These are phyloP conservation scores for Chaetomium fimeti DNA, from an alignment of 495 filamentous ascomycete genomes.

Conservation along the genomic window DNA sequence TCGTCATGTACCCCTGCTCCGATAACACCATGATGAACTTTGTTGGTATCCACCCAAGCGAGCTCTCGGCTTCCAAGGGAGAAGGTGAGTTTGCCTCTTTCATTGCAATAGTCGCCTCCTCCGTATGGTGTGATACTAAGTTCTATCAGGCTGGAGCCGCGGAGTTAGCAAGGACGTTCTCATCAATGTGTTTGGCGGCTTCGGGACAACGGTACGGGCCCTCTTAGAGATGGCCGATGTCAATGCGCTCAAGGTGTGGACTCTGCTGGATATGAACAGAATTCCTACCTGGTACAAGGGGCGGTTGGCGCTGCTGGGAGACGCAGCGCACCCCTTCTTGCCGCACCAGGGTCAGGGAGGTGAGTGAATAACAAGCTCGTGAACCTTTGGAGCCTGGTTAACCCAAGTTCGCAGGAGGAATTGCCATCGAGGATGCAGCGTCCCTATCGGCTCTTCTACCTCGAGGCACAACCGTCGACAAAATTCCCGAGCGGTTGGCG, in stretches of 20 bases:
- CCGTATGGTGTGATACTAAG: background rate
- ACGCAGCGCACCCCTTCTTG: constrained; percentile 60
- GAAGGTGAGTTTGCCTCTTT: constrained; percentile 3
- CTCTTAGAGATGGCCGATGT: constrained; percentile 50
- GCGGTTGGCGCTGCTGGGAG: constrained; percentile 53
- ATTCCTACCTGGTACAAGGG: constrained; percentile 53
- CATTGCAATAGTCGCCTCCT: no score
- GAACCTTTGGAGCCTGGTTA: background rate
- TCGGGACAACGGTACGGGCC: constrained; percentile 43
- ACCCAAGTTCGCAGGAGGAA: constrained; percentile 32
- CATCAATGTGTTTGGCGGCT: constrained; percentile 50
- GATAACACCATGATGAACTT: constrained; percentile 57
- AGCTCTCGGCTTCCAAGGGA: constrained; percentile 29
- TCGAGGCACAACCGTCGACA: constrained; percentile 35
- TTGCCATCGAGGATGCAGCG: constrained; percentile 59
- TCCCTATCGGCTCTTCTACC: constrained; percentile 53
- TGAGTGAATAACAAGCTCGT: background rate
- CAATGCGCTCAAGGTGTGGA: constrained; percentile 54
- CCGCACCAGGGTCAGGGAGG: constrained; percentile 49
- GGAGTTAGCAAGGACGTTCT: constrained; percentile 44
- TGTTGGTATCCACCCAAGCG: constrained; percentile 56
- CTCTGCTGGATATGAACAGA: constrained; percentile 54
- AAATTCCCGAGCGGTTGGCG: constrained; percentile 49
- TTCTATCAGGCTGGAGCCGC: constrained; percentile 45
- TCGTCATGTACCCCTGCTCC: constrained; percentile 58